Evolutionary conservation across 139 green algal genomes (phyloP), one percentile per base, ranked within the genome.

Genomic region (Auxenochlorella pyrenoidosa): DNA sequence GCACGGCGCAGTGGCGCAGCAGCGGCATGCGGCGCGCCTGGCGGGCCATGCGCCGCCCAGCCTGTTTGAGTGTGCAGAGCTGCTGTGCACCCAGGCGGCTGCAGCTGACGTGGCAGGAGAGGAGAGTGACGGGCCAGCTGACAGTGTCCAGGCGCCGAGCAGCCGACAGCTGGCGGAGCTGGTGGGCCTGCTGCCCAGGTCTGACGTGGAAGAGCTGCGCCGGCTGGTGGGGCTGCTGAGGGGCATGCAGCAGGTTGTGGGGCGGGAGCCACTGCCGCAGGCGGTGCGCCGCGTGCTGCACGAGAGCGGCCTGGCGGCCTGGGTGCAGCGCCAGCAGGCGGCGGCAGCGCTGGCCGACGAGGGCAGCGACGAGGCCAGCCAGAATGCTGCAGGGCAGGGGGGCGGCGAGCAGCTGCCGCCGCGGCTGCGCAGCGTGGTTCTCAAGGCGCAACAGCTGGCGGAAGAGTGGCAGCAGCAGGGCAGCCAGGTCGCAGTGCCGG

Each of bases 61-160:
- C 51, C 68, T 87, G 83, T 73, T 87, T 54, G 83, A 58, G 16
- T 87, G 83, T 13, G 83, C 83, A 16, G 59, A 81, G 22, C 18
- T 15, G 8, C 19, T 87, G 51, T 87, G 83, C 82, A 68, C 32
- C 82, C 66, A 70, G 82, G 66, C 82, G 1, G 40, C 63, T 63
- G 79, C 28, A 63, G 38, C 60, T n/a, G 30, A 15, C 8, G 34
- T 5, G 65, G 63, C 80, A 43, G 40, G 5, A 28, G 59, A 75
- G 59, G 24, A 40, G 30, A 30, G 47, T n/a, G n/a, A n/a, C 30
- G 26, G n/a, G 32, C 38, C 58, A 32, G 59, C 22, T 38, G 24
- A 18, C 5, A 12, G 51, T 21, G 10, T 5, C 47, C 36, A 68
- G 28, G 16, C 15, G 22, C 41, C 21, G 71, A 43, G 75, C 58